Percentiles rank a stretch among this genome's conserved stretches.
These are phyloP conservation scores for Nemania bipapillata DNA, from an alignment of 2,329 filamentous ascomycete genomes.

Conservation along the genomic window DNA sequence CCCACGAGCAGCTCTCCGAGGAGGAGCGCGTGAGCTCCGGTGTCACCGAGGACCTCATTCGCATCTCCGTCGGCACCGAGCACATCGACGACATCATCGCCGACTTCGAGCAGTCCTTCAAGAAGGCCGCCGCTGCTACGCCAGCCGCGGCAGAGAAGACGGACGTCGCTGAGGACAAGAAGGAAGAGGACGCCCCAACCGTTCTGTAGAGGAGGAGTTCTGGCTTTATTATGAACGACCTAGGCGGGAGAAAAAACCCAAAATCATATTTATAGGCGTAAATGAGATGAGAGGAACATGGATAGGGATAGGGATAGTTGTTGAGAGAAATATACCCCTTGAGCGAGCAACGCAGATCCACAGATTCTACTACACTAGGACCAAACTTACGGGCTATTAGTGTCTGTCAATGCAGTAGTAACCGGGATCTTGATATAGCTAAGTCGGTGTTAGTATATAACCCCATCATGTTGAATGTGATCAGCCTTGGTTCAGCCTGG, in stretches of 20 bases:
- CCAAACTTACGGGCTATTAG: not conserved
- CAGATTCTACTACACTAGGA: not conserved
- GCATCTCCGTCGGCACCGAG: constrained; percentile 94
- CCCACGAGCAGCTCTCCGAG: constrained; percentile 86
- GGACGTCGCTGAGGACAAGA: constrained; percentile 27
- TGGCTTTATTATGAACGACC: not conserved
- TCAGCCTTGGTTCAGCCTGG: not conserved
- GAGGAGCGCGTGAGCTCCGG: constrained; percentile 83
- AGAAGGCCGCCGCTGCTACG: constrained; percentile 63
- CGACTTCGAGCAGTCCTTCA: constrained; percentile 93
- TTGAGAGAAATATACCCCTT: constrained; percentile 36
- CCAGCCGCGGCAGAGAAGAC: constrained; percentile 40
- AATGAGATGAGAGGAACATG: constrained; percentile 1
- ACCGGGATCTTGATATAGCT: not conserved
- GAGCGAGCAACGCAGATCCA: constrained; percentile 11
- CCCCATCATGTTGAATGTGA: not conserved
- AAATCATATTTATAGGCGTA: not conserved
- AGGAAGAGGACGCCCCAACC: constrained; percentile 54
- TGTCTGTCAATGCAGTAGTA: not conserved
- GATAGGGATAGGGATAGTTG: constrained; percentile 11
- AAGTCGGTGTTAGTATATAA: not conserved
- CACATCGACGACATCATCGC: constrained; percentile 97
- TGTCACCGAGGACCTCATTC: constrained; percentile 89
- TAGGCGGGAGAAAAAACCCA: not conserved
- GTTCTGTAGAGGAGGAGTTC: constrained; percentile 49